These are phyloP conservation scores for Picochlorum sp. DNA, from an alignment of 139 green algal species.

Conservation along the genomic window DNA sequence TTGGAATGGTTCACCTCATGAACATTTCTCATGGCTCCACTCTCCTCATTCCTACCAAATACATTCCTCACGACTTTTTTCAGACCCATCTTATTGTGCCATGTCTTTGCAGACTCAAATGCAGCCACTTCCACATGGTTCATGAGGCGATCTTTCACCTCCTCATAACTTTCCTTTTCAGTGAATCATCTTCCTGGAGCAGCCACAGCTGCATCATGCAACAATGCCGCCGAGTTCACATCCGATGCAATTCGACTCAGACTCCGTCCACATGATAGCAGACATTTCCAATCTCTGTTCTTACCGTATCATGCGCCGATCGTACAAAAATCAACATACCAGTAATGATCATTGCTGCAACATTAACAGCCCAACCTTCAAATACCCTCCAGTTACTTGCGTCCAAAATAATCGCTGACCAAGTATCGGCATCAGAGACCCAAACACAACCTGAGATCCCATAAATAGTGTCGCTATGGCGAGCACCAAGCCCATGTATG, in stretches of 20 bases:
- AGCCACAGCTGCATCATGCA: neutral
- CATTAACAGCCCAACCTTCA: conserved; percentile 15
- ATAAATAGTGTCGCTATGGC: conserved; percentile 16
- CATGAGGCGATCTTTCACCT: no score
- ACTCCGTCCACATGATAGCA: neutral
- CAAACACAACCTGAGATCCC: conserved; percentile 14
- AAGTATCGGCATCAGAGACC: conserved; percentile 7
- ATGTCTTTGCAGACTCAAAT: no score
- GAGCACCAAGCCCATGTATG: conserved; percentile 5
- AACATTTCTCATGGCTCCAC: neutral
- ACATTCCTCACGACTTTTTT: no score
- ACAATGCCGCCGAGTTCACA: neutral
- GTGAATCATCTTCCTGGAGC: no score
- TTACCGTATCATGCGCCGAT: conserved; percentile 13
- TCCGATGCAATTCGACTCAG: conserved; percentile 3
- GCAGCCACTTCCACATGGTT: no score
- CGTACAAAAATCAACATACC: neutral
- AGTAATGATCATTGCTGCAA: conserved; percentile 9
- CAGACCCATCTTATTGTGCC: no score
- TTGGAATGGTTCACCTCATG: neutral
- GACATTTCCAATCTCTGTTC: conserved; percentile 3
- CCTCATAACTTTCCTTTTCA: no score
- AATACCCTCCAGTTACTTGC: conserved; percentile 11
- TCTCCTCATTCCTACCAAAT: neutral
- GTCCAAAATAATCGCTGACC: conserved; percentile 12